A percentile compares a stretch with the other conserved stretches of the same genome.
These are phyloP conservation scores for Neopestalotiopsis sp. DNA, from an alignment of 2,329 filamentous ascomycete genomes.

Conservation along the genomic window DNA sequence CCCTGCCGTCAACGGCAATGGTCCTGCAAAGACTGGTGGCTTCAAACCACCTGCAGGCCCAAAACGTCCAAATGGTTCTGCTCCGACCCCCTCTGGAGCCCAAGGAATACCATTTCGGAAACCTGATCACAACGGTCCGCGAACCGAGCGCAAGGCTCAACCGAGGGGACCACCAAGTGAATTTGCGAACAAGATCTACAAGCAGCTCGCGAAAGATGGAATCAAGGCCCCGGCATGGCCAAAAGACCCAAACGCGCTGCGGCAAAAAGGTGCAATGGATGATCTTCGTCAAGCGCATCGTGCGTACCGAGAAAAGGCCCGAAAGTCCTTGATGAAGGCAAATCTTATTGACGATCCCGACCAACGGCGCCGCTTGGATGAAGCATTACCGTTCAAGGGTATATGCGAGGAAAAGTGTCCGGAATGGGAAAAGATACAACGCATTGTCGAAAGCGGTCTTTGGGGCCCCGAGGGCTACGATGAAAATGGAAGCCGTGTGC, in stretches of 20 bases:
- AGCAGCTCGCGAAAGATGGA: slow-evolving; percentile 58
- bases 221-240: slow-evolving; percentile 62
- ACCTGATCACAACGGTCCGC: not conserved
- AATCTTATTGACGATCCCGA: slow-evolving; percentile 69
- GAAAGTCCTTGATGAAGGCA: slow-evolving; percentile 61
- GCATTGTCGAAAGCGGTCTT: slow-evolving; percentile 66
- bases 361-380: slow-evolving; percentile 63
- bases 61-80: not conserved
- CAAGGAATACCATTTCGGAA: not conserved
- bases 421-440: slow-evolving; percentile 66
- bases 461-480: slow-evolving; percentile 58
- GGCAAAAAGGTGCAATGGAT: slow-evolving; percentile 56
- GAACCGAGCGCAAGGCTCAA: not conserved
- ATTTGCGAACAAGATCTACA: slow-evolving; percentile 54
- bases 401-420: slow-evolving; percentile 75
- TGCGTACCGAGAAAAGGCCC: slow-evolving; percentile 60
- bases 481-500: slow-evolving; percentile 46
- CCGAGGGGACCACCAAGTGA: slow-evolving; percentile 19
- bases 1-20: not conserved
- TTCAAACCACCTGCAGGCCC: slow-evolving; percentile 5
- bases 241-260: slow-evolving; percentile 56
- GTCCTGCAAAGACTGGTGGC: not conserved
- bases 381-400: slow-evolving; percentile 71
- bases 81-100: not conserved
- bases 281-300: slow-evolving; percentile 61